Conservation (phyloP, 805 yeast species). For the Saccharomyces kudriavzevii region DNA sequence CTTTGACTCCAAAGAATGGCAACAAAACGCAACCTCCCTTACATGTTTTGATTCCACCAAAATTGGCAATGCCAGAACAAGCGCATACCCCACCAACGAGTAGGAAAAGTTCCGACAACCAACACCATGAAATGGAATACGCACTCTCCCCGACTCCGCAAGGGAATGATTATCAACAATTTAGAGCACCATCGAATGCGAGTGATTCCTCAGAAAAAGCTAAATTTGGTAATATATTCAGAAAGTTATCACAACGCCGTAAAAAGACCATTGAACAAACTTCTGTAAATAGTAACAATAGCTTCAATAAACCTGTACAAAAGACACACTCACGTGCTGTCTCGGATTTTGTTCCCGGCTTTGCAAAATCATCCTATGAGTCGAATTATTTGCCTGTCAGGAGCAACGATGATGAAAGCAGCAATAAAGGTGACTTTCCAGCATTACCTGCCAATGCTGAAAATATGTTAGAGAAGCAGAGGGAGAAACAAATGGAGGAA, state of each 20-base stretch:
- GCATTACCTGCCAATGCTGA: conserved; percentile 32
- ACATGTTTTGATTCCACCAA: conserved; percentile 31
- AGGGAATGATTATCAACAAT: conserved; percentile 28
- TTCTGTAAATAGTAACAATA: conserved; percentile 1
- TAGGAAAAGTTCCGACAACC: conserved; percentile 23
- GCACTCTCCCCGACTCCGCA: conserved; percentile 31
- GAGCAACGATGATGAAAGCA: neutral
- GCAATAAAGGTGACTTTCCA: conserved; percentile 22
- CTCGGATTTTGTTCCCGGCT: conserved; percentile 28
- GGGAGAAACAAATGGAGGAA: conserved; percentile 16
- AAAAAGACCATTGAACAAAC: conserved; percentile 3
- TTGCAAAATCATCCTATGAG: neutral
- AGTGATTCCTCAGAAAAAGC: conserved; percentile 16
- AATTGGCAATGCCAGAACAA: conserved; percentile 40
- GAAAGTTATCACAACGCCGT: conserved; percentile 29
- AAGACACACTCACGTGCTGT: conserved; percentile 35
- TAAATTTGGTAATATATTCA: conserved; percentile 29
- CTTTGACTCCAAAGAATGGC: neutral
- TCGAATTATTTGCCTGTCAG: conserved; percentile 23
- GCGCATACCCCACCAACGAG: conserved; percentile 39
- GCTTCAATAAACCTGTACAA: conserved; percentile 3
- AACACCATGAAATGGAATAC: conserved; percentile 17
- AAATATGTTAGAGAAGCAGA: conserved; percentile 26
- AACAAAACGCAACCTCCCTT: conserved; percentile 3
- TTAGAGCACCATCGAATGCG: conserved; percentile 15